phyloP scores from a whole-genome alignment of 208 protist genomes.

The Leishmania martiniquensis region DNA sequence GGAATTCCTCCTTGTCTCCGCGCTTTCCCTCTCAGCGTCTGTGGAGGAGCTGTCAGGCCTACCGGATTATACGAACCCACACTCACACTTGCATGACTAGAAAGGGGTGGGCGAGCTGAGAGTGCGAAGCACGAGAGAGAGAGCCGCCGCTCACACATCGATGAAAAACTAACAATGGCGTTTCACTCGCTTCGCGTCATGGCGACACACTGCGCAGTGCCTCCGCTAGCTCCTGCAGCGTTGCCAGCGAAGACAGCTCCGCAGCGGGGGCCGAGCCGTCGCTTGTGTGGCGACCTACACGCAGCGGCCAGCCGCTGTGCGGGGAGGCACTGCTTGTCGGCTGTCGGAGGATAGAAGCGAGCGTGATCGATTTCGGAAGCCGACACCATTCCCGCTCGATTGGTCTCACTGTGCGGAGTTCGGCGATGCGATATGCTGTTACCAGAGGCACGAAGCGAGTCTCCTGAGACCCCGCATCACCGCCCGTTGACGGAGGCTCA shows the following conservation, averaged over 20 bases:
- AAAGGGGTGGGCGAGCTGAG: no score
- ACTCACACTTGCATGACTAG: no score
- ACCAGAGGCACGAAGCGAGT: neutral
- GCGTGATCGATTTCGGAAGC: conserved; percentile 11
- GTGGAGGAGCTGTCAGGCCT: no score
- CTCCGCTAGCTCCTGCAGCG: conserved; percentile 19
- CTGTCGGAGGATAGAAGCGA: conserved; percentile 12
- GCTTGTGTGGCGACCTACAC: neutral
- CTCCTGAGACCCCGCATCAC: neutral
- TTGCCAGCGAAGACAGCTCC: conserved; percentile 12
- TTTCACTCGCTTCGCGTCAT: neutral
- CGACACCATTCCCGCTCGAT: conserved; percentile 24
- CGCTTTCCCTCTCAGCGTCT: no score
- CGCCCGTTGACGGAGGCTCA: neutral
- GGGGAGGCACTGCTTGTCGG: neutral
- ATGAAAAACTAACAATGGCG: neutral
- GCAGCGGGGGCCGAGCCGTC: neutral
- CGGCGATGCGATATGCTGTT: neutral
- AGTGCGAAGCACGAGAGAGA: neutral
- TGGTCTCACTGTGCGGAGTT: conserved; percentile 1
- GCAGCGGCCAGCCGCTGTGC: conserved; percentile 23
- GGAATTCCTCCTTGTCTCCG: no score
- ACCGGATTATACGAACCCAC: no score
- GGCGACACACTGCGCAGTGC: conserved; percentile 13
- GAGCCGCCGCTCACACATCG: neutral